Evolutionary conservation across 352 stramenopile species (phyloP).

Genomic region (Thalassiosira exigua): DNA sequence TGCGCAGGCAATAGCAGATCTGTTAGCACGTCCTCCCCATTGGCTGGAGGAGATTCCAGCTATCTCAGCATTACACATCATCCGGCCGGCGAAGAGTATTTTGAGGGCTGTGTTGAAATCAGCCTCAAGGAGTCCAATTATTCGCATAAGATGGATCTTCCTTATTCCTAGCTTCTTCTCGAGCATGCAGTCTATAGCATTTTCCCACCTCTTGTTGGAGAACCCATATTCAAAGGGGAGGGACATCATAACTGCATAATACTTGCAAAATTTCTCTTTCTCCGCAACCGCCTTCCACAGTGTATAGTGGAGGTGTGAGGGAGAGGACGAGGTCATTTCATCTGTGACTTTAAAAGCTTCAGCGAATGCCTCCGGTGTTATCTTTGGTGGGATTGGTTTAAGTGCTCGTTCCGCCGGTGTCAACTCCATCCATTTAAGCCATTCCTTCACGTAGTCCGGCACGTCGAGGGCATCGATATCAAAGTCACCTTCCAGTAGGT

Average conservation of each 20-base stretch:
- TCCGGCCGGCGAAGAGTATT: conserved; percentile 14
- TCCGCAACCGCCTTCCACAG: conserved; percentile 23
- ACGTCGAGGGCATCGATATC: background rate
- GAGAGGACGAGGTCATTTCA: conserved; percentile 20
- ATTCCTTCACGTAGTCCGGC: conserved; percentile 2
- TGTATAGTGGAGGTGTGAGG: conserved; percentile 19
- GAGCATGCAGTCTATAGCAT: conserved; percentile 40
- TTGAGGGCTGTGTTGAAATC: conserved; percentile 43
- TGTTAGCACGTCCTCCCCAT: conserved; percentile 1
- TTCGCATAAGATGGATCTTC: conserved; percentile 45
- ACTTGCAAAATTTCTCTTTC: conserved; percentile 2
- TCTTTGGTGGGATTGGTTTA: background rate
- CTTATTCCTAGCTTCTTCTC: conserved; percentile 40
- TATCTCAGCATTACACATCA: conserved; percentile 10
- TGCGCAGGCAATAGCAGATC: background rate
- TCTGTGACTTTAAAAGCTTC: conserved; percentile 1
- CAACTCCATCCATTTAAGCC: background rate
- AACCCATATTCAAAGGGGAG: conserved; percentile 34
- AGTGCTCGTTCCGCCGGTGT: background rate
- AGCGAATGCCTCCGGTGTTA: conserved; percentile 9
- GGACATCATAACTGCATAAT: conserved; percentile 13
- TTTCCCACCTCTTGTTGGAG: conserved; percentile 21
- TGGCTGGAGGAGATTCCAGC: background rate
- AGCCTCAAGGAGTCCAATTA: conserved; percentile 56
- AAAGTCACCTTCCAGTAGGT: background rate